phyloP scores from a whole-genome alignment of 768 basidiomycete genomes.

The Lactarius hatsudake region DNA sequence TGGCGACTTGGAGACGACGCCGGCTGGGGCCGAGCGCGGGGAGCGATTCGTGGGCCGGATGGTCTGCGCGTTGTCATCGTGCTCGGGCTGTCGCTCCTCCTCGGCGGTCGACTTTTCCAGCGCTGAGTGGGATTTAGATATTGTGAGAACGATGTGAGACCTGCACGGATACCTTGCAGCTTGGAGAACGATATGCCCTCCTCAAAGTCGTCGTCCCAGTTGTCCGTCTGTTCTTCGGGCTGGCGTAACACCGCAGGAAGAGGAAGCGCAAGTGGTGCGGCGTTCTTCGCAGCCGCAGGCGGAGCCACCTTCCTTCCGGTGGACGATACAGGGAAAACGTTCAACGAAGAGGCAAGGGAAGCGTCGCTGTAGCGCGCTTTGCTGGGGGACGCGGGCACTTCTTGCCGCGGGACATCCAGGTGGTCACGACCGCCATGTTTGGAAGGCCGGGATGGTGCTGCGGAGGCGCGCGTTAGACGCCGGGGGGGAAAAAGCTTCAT shows the following conservation, averaged over 20 bases:
- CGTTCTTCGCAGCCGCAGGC: slow-evolving; percentile 25
- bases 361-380: slow-evolving; percentile 14
- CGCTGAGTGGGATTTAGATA: slow-evolving; percentile 39
- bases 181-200: slow-evolving; percentile 88
- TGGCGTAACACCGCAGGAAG: slow-evolving; percentile 63
- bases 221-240: slow-evolving; percentile 87
- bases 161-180: slow-evolving; percentile 51
- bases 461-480: slow-evolving; percentile 5
- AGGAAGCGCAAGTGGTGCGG: slow-evolving; percentile 42
- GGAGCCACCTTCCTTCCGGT: slow-evolving; percentile 23
- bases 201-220: slow-evolving; percentile 99
- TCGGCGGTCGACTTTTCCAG: slow-evolving; percentile 53
- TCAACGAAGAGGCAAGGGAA: slow-evolving; percentile 23
- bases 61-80: slow-evolving; percentile 47
- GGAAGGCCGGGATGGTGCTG: slow-evolving; percentile 73
- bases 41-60: slow-evolving; percentile 78
- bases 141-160: not conserved
- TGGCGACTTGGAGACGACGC: slow-evolving; percentile 56
- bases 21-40: slow-evolving; percentile 37
- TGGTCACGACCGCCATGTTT: slow-evolving; percentile 47
- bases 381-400: slow-evolving; percentile 37
- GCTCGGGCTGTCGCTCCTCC: slow-evolving; percentile 37
- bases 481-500: slow-evolving; percentile 10
- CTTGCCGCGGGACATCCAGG: slow-evolving; percentile 45
- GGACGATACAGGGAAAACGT: slow-evolving; percentile 18